A percentile compares a stretch with the other conserved stretches of the same genome.
Conservation (phyloP, 1,284 basidiomycete species). For the Polyporus tsugae region DNA sequence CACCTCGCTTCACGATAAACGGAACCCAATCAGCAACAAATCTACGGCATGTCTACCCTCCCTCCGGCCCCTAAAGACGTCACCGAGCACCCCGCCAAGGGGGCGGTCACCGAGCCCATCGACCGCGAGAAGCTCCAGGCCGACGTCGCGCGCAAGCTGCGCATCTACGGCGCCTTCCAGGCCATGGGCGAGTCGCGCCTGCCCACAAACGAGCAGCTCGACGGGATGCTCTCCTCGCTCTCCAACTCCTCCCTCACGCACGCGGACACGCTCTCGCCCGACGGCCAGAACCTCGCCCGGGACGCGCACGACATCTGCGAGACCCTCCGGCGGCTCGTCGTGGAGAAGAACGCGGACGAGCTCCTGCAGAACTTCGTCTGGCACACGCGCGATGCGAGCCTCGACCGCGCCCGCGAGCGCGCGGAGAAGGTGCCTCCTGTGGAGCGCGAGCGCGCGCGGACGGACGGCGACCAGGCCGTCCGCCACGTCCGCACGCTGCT, state of each 20-base stretch:
- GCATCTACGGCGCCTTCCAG: constrained; percentile 79
- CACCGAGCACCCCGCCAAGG: constrained; percentile 56
- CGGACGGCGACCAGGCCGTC: constrained; percentile 73
- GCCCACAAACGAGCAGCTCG: constrained; percentile 85
- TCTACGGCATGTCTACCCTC: constrained; percentile 61
- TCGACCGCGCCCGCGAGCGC: constrained; percentile 51
- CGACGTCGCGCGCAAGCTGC: constrained; percentile 74
- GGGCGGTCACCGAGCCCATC: constrained; percentile 65
- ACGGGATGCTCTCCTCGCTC: constrained; percentile 75
- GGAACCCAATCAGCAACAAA: neutral
- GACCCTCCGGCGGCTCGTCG: constrained; percentile 74
- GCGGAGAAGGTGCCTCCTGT: constrained; percentile 55
- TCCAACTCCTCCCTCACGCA: constrained; percentile 72
- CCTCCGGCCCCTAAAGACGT: constrained; percentile 67
- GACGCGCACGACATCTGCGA: constrained; percentile 79
- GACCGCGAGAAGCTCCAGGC: constrained; percentile 60
- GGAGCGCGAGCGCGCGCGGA: constrained; percentile 60
- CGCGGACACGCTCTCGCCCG: constrained; percentile 71
- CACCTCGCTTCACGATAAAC: neutral
- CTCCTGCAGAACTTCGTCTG: constrained; percentile 89
- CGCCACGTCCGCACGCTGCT: constrained; percentile 86
- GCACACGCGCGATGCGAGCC: constrained; percentile 70
- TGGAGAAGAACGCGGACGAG: constrained; percentile 89
- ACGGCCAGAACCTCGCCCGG: constrained; percentile 79
- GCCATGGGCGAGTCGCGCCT: constrained; percentile 82